Evolutionary conservation across 2,329 filamentous ascomycete genomes (phyloP).

Genomic region (Ophiocordyceps camponoti-floridani): DNA sequence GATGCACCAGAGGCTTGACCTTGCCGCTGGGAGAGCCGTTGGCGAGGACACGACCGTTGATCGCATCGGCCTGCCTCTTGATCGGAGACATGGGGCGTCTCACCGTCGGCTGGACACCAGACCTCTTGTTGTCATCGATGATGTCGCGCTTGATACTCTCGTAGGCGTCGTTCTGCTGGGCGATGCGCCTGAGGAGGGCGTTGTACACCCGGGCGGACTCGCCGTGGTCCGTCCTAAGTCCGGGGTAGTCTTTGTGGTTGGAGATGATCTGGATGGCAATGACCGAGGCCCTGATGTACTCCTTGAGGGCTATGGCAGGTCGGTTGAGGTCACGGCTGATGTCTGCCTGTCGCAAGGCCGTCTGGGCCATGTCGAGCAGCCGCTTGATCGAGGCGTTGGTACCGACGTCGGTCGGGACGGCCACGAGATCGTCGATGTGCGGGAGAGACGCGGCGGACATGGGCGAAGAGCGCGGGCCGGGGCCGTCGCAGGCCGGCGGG

Average conservation of each 20-base stretch:
- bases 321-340: conserved; percentile 43
- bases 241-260: conserved; percentile 54
- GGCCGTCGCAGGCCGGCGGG: conserved; percentile 10
- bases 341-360: conserved; percentile 39
- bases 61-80: not conserved
- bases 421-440: conserved; percentile 35
- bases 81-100: conserved; percentile 3
- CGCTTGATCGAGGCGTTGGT: conserved; percentile 31
- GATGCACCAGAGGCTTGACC: conserved; percentile 33
- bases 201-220: conserved; percentile 29
- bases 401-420: conserved; percentile 26
- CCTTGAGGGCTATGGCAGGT: conserved; percentile 60
- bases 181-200: conserved; percentile 31
- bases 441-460: conserved; percentile 19
- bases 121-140: conserved; percentile 43
- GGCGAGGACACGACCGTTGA: conserved; percentile 3
- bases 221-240: conserved; percentile 36
- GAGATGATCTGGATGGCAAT: conserved; percentile 64
- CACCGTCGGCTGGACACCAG: conserved; percentile 32
- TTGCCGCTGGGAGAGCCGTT: conserved; percentile 12
- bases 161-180: conserved; percentile 28
- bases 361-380: conserved; percentile 33
- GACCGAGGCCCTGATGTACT: conserved; percentile 69
- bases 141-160: conserved; percentile 40
- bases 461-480: conserved; percentile 8